Evolutionary conservation across 805 yeast species (phyloP).

Genomic region (Lipomyces chichibuensis): DNA sequence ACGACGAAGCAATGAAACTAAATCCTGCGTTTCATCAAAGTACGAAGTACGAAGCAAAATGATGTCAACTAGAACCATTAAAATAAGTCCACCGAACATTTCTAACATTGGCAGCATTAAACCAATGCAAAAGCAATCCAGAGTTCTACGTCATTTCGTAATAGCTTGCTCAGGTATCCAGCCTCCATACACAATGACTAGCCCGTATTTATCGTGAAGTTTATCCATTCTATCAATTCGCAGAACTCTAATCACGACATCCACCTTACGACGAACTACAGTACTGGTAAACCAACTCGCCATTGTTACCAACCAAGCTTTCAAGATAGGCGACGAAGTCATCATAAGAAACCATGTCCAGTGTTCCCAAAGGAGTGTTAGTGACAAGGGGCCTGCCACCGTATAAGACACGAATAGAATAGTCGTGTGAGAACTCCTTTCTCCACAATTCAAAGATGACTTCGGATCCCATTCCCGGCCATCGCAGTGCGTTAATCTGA

Average conservation of each 20-base stretch:
- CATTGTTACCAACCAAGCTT: conserved; percentile 19
- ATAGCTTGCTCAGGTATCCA: no score
- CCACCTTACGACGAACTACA: conserved; percentile 7
- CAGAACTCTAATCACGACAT: neutral
- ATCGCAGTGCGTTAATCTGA: conserved; percentile 45
- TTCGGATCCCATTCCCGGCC: conserved; percentile 57
- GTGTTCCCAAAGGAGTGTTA: conserved; percentile 17
- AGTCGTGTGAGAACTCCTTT: conserved; percentile 35
- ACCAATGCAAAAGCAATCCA: neutral
- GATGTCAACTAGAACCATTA: neutral
- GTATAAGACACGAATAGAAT: conserved; percentile 47
- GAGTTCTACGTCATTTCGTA: no score
- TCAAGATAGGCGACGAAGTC: conserved; percentile 20
- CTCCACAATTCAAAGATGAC: conserved; percentile 48
- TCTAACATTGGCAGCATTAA: no score
- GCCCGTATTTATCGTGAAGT: neutral
- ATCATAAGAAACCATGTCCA: conserved; percentile 24
- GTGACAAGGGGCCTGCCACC: conserved; percentile 40
- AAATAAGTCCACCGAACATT: no score
- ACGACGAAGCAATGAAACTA: no score
- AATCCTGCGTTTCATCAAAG: no score
- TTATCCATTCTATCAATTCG: no score
- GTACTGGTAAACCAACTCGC: conserved; percentile 11
- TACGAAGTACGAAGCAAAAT: no score
- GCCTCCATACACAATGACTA: neutral